Base-by-base conservation (phyloP, 371 early-diverging fungal genomes). In the Rhizopus stolonifer region DNA sequence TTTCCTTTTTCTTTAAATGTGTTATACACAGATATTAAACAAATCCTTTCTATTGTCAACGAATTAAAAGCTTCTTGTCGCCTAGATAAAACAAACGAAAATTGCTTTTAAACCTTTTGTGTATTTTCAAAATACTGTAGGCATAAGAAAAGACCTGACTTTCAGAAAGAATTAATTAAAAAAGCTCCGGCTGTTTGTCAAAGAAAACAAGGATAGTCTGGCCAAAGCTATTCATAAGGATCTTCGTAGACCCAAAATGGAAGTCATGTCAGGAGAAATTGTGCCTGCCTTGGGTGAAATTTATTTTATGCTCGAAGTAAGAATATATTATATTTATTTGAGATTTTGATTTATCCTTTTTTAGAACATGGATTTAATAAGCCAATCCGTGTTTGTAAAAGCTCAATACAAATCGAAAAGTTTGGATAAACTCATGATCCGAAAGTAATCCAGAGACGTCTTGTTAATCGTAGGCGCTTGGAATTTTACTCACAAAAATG, bases 401-500 rank as follows among this genome's bases (percentile, higher is more conserved):
- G 64, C 71, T n/a, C 68, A 69, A 0, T 73, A 65, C 44, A 51
- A 36, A 14, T 60, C 74, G 54, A 69, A 74, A 23, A 49, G 64
- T 6, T 29, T 71, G 44, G 77, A 79, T 49, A 70, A 69, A 33
- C 64, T 64, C 21, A 61, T 61, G 31, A 60, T 87, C 32, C 72
- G 81, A 49, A 74, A 79, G 31, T 87, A 86, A 39, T 92, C 92
- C 3, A 76, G 79, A 53, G 95, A 96, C 17, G 76, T 85, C 0
- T 91, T 86, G 22, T 58, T 88, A 17, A 70, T 89, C 43, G 72
- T 89, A 34, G 83, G 86, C 4, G 73, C 95, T 6, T 95, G 96
- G 97, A 96, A 96, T 65, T 94, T 32, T 10, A 26, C 6, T 33
- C 14, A 29, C 11, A 17, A 24, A 5, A 8, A 33, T 56, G 71